Base-by-base conservation (phyloP, 441 rosid species). In the Euphorbia corollata region DNA sequence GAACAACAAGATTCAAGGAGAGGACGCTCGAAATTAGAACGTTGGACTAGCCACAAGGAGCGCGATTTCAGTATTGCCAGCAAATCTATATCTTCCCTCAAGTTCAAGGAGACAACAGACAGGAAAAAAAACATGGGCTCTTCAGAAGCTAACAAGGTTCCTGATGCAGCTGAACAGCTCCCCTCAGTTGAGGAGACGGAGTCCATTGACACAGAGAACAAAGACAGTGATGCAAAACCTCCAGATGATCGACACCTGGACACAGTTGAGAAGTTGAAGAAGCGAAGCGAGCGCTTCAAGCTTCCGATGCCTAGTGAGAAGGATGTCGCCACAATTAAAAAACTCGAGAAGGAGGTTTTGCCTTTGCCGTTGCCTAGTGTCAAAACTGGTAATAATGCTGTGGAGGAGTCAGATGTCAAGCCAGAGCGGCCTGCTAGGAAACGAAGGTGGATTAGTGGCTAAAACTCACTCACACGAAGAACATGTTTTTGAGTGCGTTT, bases 1-100 rank as follows among this genome's bases (percentile, higher is more conserved):
- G 98, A 94, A 73, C 91, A 75, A 59, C 86, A 76, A 65, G 90
- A 88, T 71, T 85, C 88, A 20, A 87, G 81, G 80, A 83, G 86
- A 77, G 96, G 99, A 60, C 91, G 92, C 61, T 88, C 96, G 18
- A 90, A 89, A 80, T 67, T 91, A 79, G 98, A 94, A 78, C 94
- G 94, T n/a, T 94, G 99, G 99, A 81, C 89, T 1, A 91, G 97
- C 87, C 96, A 94, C 63, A 85, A 79, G 77, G 96, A 91, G 84
- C 82, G 86, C 77, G 98, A 91, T 77, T 87, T 27, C 79, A 74
- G 70, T 66, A 70, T 86, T 50, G 69, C 77, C 74, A 76, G 71
- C 71, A 87, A 86, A 84, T 65, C 91, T 58, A 78, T 94, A 20
- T 75, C 90, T 75, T 76, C 96, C 63, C 75, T 82, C 68, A 94